Evolutionary conservation across 805 yeast species (phyloP).

Genomic region (Starmerella stellata): DNA sequence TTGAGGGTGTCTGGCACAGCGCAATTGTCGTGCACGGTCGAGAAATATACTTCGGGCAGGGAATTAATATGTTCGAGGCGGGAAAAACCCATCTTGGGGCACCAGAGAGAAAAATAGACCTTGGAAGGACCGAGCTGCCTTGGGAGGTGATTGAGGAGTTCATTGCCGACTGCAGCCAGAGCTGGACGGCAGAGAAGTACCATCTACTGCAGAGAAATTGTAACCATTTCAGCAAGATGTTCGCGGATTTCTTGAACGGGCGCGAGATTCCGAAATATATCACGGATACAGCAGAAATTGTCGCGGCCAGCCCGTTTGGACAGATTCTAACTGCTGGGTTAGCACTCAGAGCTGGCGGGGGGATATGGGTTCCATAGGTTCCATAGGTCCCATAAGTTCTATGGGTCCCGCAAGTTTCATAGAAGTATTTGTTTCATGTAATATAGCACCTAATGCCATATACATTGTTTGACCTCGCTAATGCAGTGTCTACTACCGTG

Average conservation of each 20-base stretch:
- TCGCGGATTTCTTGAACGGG: slow-evolving; percentile 41
- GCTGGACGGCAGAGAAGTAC: slow-evolving; percentile 33
- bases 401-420: too few species aligned
- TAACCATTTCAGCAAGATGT: slow-evolving; percentile 45
- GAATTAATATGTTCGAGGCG: slow-evolving; percentile 32
- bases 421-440: too few species aligned
- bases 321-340: slow-evolving; percentile 28
- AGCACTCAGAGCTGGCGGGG: slow-evolving; percentile 2
- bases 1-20: slow-evolving; percentile 55
- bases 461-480: too few species aligned
- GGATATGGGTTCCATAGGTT: background rate
- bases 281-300: slow-evolving; percentile 34
- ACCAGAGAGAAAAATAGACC: slow-evolving; percentile 35
- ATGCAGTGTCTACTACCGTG: too few species aligned
- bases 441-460: too few species aligned
- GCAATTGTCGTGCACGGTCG: slow-evolving; percentile 34
- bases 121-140: slow-evolving; percentile 37
- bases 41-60: slow-evolving; percentile 46
- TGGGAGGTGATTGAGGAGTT: slow-evolving; percentile 37
- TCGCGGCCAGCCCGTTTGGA: slow-evolving; percentile 35
- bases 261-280: slow-evolving; percentile 37
- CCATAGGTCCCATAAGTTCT: too few species aligned
- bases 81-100: slow-evolving; percentile 43
- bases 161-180: slow-evolving; percentile 30
- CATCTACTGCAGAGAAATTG: slow-evolving; percentile 47